Percentiles rank a stretch among this genome's conserved stretches.
Evolutionary conservation across 2,329 filamentous ascomycete genomes (phyloP).

Genomic region (Triangularia verruculosa): DNA sequence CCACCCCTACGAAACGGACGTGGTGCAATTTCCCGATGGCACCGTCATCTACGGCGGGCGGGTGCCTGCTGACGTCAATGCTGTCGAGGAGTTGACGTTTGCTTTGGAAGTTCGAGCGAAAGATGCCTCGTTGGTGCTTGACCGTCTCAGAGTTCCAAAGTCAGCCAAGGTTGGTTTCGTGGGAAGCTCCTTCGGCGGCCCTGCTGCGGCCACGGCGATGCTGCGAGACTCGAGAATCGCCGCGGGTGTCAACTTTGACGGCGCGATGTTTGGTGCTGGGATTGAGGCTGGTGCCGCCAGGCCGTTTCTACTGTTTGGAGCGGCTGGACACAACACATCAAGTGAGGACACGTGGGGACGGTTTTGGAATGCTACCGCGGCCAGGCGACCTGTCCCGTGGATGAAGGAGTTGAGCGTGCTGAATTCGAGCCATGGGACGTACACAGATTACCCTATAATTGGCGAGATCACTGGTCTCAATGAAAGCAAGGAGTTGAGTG

Average conservation of each 20-base stretch:
- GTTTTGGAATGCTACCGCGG: slow-evolving; percentile 28
- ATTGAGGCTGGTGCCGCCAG: slow-evolving; percentile 26
- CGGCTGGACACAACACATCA: slow-evolving; percentile 29
- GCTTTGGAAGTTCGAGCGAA: slow-evolving; percentile 27
- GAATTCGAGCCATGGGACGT: slow-evolving; percentile 32
- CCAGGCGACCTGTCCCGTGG: slow-evolving; percentile 28
- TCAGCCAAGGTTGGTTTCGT: slow-evolving; percentile 29
- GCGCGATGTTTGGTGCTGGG: slow-evolving; percentile 32
- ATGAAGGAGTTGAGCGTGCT: slow-evolving; percentile 31
- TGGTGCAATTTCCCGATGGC: slow-evolving; percentile 41
- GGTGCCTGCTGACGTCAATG: slow-evolving; percentile 20
- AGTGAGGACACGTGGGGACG: slow-evolving; percentile 28
- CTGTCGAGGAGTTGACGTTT: slow-evolving; percentile 11
- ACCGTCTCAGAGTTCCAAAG: slow-evolving; percentile 22
- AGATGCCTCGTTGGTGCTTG: slow-evolving; percentile 33
- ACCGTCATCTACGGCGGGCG: slow-evolving; percentile 29
- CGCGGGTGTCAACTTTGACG: slow-evolving; percentile 40
- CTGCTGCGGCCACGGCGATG: slow-evolving; percentile 34
- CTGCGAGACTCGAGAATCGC: slow-evolving; percentile 32
- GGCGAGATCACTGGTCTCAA: slow-evolving; percentile 27
- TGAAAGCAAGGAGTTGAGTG: slow-evolving; percentile 20
- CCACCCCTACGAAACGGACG: slow-evolving; percentile 41
- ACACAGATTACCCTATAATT: slow-evolving; percentile 31
- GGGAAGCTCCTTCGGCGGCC: slow-evolving; percentile 36
- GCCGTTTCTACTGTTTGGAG: slow-evolving; percentile 34